phyloP scores from a whole-genome alignment of 2,329 filamentous ascomycete genomes.

The Fusarium begoniae region DNA sequence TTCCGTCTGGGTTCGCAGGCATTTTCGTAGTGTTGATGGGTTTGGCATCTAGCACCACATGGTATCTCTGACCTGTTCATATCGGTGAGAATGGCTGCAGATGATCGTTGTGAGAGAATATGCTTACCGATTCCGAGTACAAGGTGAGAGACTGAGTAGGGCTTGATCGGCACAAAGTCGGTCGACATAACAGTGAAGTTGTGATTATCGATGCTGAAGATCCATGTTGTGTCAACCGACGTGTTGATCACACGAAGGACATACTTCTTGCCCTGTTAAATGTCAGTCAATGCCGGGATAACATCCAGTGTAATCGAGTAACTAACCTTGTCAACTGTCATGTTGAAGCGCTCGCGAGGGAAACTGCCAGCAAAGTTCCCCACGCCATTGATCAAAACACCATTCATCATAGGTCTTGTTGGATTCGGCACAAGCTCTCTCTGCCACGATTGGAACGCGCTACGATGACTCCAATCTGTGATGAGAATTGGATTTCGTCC shows the following conservation, averaged over 20 bases:
- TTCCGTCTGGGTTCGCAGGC: not conserved
- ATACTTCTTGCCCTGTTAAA: not conserved
- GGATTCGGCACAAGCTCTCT: constrained; percentile 4
- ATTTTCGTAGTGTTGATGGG: not conserved
- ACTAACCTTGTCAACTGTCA: not conserved
- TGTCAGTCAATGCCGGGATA: not conserved
- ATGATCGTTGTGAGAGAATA: rapidly evolving
- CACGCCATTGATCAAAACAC: constrained; percentile 11
- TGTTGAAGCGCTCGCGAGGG: constrained; percentile 7
- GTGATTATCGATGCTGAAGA: not conserved
- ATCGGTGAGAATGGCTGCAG: rapidly evolving
- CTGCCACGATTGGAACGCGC: constrained; percentile 7
- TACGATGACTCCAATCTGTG: constrained; percentile 5
- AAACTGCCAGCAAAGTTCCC: constrained; percentile 10
- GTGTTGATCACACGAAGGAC: not conserved
- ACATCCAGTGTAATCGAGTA: rapidly evolving
- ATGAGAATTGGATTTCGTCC: constrained; percentile 8
- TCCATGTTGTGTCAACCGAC: not conserved
- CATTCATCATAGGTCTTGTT: constrained; percentile 5
- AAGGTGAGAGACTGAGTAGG: not conserved
- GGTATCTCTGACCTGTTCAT: not conserved
- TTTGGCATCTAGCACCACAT: not conserved
- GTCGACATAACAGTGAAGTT: not conserved
- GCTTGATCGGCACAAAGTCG: not conserved
- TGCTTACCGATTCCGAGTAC: not conserved